Percentiles rank a stretch among this genome's conserved stretches.
Conservation (phyloP, 352 stramenopile species). For the Globisporangium rhizosaccharum region DNA sequence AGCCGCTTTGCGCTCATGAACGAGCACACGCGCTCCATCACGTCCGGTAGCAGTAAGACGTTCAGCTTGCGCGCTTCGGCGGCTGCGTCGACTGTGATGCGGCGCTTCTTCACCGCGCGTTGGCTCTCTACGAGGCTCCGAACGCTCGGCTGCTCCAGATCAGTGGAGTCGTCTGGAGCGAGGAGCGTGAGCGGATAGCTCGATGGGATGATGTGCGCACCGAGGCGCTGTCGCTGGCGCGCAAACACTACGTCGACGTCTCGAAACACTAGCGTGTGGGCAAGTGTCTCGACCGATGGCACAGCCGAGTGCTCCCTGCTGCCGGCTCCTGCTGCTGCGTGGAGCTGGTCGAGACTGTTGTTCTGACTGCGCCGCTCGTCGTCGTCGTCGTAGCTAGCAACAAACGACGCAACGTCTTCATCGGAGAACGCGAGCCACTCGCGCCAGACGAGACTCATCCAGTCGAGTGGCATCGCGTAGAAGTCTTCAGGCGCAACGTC, state of each 20-base stretch:
- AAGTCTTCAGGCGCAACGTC: slow-evolving; percentile 36
- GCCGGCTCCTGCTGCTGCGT: not conserved
- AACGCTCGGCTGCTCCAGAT: not conserved
- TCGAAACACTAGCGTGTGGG: slow-evolving; percentile 3
- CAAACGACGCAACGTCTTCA: slow-evolving; percentile 36
- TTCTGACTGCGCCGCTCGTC: slow-evolving; percentile 1
- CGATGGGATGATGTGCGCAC: slow-evolving; percentile 18
- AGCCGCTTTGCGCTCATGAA: slow-evolving; percentile 73
- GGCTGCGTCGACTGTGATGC: slow-evolving; percentile 18
- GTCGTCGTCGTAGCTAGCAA: slow-evolving; percentile 18
- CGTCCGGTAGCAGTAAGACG: slow-evolving; percentile 48
- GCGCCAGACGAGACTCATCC: slow-evolving; percentile 47
- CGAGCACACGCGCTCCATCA: slow-evolving; percentile 64
- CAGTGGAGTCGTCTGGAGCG: not conserved
- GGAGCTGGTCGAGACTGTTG: not conserved
- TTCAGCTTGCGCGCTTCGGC: slow-evolving; percentile 40
- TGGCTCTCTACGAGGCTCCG: too few relatives aligned
- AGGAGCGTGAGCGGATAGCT: not conserved
- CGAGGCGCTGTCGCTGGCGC: slow-evolving; percentile 23
- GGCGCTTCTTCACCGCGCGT: slow-evolving; percentile 6
- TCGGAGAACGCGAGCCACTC: slow-evolving; percentile 39
- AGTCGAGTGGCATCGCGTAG: slow-evolving; percentile 43
- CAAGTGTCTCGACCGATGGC: not conserved
- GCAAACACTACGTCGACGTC: slow-evolving; percentile 12
- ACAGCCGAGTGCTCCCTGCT: not conserved